Base-by-base conservation (phyloP, 192 early-diverging fungal species). In the Chytriomyces sp. region DNA sequence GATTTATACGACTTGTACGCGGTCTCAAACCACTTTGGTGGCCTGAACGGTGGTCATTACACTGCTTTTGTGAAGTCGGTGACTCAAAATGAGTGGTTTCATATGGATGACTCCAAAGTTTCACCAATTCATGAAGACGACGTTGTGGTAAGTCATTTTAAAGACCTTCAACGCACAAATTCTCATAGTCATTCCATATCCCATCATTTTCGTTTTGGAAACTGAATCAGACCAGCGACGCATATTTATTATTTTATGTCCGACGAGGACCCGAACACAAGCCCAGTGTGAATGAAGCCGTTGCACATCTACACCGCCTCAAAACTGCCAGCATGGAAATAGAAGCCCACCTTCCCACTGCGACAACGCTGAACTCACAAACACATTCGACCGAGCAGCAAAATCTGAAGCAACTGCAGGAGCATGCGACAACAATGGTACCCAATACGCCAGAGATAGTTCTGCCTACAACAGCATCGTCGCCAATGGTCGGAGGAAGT, bases 1-100 rank as follows among this genome's bases (percentile, higher is more conserved):
- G 23, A n/a, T 60, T 79, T 91, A 76, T 97, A 96, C 79, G 90
- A 95, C 71, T 80, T 97, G 47, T 94, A 95, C 81, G 86, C 86
- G 8, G 91, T 93, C 8, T 92, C 81, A 6, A 82, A 75, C 71
- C 77, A 80, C 63, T 46, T 71, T 64, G 79, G 77, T 43, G 69
- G 62, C 45, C 23, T 84, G 23, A 64, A 64, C 26, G 66, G 67
- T 35, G 72, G 86, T 10, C 82, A 83, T 48, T 86, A 97, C 71
- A 97, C 96, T 59, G 96, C 96, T 88, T 89, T 43, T 59, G 72
- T 73, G 23, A 73, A 73, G 26, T 63, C 60, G 67, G 86, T 87
- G 10, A 77, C 86, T 49, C 80, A 88, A 1, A 72, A 68, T 5
- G 84, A 92, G 78, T 97, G 95, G 95, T 91, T 90, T 74, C 86